Evolutionary conservation across 1,284 basidiomycete genomes (phyloP).

Genomic region (Erythrobasidium hasegawianum): DNA sequence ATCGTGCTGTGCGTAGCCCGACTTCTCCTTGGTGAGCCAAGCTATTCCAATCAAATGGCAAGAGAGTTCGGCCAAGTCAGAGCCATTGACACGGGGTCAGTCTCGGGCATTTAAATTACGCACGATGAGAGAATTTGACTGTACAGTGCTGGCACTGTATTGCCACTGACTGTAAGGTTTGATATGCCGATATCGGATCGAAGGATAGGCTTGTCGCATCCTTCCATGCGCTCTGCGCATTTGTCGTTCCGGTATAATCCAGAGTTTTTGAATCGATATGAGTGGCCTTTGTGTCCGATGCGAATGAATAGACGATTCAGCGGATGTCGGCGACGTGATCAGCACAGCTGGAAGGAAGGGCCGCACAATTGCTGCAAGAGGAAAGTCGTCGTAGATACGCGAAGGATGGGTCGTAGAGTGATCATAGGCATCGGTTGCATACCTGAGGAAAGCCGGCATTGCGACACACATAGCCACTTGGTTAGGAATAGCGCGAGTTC

Average conservation of each 20-base stretch:
- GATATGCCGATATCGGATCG: neutral
- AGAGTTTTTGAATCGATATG: neutral
- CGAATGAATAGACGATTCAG: neutral
- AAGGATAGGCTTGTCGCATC: conserved; percentile 1
- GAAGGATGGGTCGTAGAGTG: conserved; percentile 1
- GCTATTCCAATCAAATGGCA: neutral
- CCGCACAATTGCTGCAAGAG: conserved; percentile 1
- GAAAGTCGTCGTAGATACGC: conserved; percentile 1
- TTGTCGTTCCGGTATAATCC: conserved; percentile 1
- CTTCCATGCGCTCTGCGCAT: neutral
- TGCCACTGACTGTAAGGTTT: neutral
- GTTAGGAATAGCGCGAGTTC: conserved; percentile 1
- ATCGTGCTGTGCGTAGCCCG: neutral
- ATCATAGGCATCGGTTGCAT: conserved; percentile 1
- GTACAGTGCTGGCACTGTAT: neutral
- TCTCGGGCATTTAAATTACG: neutral
- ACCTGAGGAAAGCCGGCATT: conserved; percentile 1
- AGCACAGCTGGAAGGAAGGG: conserved; percentile 1
- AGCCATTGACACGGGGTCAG: neutral
- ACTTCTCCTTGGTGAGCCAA: conserved; percentile 1
- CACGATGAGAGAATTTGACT: conserved; percentile 1
- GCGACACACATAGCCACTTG: neutral
- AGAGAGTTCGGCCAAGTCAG: conserved; percentile 1
- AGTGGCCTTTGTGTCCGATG: neutral
- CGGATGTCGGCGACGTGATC: neutral